These are phyloP conservation scores for Botrytis elliptica DNA, from an alignment of 2,329 filamentous ascomycete genomes.

Conservation along the genomic window DNA sequence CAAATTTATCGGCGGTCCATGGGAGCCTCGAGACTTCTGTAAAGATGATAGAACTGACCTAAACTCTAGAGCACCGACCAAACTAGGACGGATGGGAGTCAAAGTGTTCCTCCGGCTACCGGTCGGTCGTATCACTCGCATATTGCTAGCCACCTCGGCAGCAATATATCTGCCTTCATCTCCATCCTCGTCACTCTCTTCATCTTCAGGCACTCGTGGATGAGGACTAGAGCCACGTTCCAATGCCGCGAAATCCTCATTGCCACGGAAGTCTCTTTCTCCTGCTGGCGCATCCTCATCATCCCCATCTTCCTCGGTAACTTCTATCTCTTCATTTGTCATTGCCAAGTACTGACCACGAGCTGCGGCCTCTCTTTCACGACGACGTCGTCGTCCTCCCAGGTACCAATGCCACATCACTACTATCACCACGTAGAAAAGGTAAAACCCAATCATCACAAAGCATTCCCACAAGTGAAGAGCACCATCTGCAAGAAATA, in stretches of 20 bases:
- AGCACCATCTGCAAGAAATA: slow-evolving; percentile 80
- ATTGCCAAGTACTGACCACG: slow-evolving; percentile 70
- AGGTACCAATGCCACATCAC: slow-evolving; percentile 90
- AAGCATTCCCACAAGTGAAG: slow-evolving; percentile 87
- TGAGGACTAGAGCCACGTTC: slow-evolving; percentile 41
- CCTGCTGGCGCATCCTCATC: slow-evolving; percentile 50
- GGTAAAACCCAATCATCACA: slow-evolving; percentile 86
- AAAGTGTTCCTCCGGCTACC: slow-evolving; percentile 69
- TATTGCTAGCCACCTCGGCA: slow-evolving; percentile 86
- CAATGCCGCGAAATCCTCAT: slow-evolving; percentile 38
- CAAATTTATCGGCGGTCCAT: slow-evolving; percentile 65
- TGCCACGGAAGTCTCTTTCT: slow-evolving; percentile 35
- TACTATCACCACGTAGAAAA: slow-evolving; percentile 85
- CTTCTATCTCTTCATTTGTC: slow-evolving; percentile 51
- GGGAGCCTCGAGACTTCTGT: slow-evolving; percentile 75
- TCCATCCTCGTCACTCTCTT: slow-evolving; percentile 49
- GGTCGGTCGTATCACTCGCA: slow-evolving; percentile 76
- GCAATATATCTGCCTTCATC: slow-evolving; percentile 65
- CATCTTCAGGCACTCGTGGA: slow-evolving; percentile 42
- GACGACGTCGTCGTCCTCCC: slow-evolving; percentile 57
- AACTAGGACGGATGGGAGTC: slow-evolving; percentile 84
- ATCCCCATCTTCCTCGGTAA: slow-evolving; percentile 64
- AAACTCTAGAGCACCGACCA: slow-evolving; percentile 92
- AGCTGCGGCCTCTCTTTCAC: slow-evolving; percentile 67
- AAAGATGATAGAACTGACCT: slow-evolving; percentile 85